Percentiles rank a stretch among this genome's conserved stretches.
phyloP scores from a whole-genome alignment of 306 rosid species.

The Sicyos edulis region DNA sequence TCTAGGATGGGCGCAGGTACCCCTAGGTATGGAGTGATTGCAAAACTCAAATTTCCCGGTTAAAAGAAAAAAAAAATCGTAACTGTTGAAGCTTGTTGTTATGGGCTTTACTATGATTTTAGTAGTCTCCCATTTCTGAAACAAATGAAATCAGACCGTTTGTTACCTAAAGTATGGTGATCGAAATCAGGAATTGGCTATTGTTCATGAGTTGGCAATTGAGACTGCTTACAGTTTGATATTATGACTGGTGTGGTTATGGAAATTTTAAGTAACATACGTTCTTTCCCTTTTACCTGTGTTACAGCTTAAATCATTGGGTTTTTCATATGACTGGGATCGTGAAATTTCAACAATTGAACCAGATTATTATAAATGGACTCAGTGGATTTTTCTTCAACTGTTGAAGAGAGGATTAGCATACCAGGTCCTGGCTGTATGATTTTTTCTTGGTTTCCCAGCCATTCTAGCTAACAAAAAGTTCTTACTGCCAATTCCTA shows the following conservation, averaged over 20 bases:
- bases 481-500: conserved; percentile 22
- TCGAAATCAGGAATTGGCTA: neutral
- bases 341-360: conserved; percentile 92
- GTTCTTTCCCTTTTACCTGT: neutral
- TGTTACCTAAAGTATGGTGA: neutral
- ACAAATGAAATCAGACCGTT: neutral
- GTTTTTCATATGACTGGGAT: conserved; percentile 97
- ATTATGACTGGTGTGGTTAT: neutral
- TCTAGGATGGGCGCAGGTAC: no score
- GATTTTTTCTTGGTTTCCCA: conserved; percentile 16
- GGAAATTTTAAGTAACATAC: neutral
- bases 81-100: neutral
- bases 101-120: neutral
- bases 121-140: neutral
- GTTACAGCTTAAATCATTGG: conserved; percentile 83
- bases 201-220: neutral
- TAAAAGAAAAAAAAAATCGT: no score
- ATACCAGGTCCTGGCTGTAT: conserved; percentile 62
- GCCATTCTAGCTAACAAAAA: conserved; percentile 14
- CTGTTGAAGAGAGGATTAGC: conserved; percentile 88
- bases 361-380: conserved; percentile 93
- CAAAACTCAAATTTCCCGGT: no score
- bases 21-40: no score
- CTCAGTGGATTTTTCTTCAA: conserved; percentile 97
- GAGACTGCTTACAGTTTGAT: conserved; percentile 4